These are phyloP conservation scores for Phytophthora litchii DNA, from an alignment of 352 stramenopile genomes.

Conservation along the genomic window DNA sequence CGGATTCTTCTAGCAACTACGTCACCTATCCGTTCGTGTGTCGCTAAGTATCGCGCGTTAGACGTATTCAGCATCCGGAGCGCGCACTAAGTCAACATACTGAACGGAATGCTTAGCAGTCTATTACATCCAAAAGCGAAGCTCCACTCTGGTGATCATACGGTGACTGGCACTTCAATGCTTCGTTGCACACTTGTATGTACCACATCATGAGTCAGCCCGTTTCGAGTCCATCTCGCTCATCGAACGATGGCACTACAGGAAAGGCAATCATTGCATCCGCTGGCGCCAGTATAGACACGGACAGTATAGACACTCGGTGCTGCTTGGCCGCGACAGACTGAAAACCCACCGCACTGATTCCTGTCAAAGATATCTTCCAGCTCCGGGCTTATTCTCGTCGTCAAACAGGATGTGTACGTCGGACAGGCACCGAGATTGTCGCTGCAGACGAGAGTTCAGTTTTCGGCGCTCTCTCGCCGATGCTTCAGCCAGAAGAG, in stretches of 20 bases:
- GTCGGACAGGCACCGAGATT: slow-evolving; percentile 11
- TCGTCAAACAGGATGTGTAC: slow-evolving; percentile 7
- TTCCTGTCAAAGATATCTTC: slow-evolving; percentile 24
- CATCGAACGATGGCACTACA: not conserved
- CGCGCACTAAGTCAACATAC: slow-evolving; percentile 19
- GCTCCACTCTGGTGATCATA: slow-evolving; percentile 20
- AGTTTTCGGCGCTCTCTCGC: slow-evolving; percentile 20
- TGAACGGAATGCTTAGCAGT: slow-evolving; percentile 12
- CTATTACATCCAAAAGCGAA: not conserved
- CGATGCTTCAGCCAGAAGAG: slow-evolving; percentile 23
- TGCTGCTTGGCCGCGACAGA: slow-evolving; percentile 10
- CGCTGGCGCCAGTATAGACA: slow-evolving; percentile 33
- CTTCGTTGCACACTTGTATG: not conserved
- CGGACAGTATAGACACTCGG: not conserved
- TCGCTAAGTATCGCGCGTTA: not conserved
- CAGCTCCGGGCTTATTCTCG: slow-evolving; percentile 13
- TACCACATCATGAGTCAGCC: slow-evolving; percentile 11
- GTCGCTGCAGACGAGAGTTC: slow-evolving; percentile 7
- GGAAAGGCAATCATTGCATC: slow-evolving; percentile 20
- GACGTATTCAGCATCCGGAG: slow-evolving; percentile 4
- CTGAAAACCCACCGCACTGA: slow-evolving; percentile 29
- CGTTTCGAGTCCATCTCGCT: not conserved
- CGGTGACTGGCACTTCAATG: slow-evolving; percentile 6
- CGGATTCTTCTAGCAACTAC: slow-evolving; percentile 21
- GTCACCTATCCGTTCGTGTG: not conserved